Evolutionary conservation across 2,329 filamentous ascomycete species (phyloP), one percentile per base, ranked within the genome.

Genomic region (Periglandula ipomoeae): DNA sequence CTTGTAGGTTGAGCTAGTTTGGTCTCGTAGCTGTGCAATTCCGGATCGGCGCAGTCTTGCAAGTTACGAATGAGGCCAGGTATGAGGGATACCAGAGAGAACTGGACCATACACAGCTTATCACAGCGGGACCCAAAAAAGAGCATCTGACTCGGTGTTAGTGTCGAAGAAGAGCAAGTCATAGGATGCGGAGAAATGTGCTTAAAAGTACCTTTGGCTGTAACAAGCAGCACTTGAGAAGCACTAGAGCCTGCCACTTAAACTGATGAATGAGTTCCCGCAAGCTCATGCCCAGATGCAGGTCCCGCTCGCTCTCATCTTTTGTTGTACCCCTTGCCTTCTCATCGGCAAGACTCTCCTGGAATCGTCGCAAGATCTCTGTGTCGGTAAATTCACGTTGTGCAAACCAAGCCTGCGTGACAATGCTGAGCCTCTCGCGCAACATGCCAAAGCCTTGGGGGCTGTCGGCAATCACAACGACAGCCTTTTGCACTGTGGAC

Each of bases 51-150:
- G 59, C 88, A 94, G 69, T 98, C 93, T 68, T 94, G 84, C n/a
- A 98, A 78, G 59, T 86, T 89, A 60, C 88, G 82, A 60, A 97
- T 83, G 50, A 98, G 79, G 51, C 90, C 89, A 42, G 93, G 93
- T 70, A 98, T 94, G 60, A 98, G 75, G 47, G 91, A 96, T 58
- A 98, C 85, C 41, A 98, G 78, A 39, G 91, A 93, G 70, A 97
- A 98, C 66, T 98, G 93, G 69, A 95, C 90, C 87, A 97, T 95
- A 77, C 93, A 98, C 57, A 98, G 72, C 55, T 87, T 80, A 67
- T 98, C 93, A 67, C 93, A 97, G 58, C 89, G 83, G n/a, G 91
- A 89, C 53, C 93, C 90, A 60, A 97, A 98, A 71, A 98, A 97
- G 47, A 98, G 82, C 86, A 97, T 97, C 90, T 95, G 26, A 2